These are phyloP conservation scores for Claviceps quebecensis DNA, from an alignment of 2,329 filamentous ascomycete genomes.

Conservation along the genomic window DNA sequence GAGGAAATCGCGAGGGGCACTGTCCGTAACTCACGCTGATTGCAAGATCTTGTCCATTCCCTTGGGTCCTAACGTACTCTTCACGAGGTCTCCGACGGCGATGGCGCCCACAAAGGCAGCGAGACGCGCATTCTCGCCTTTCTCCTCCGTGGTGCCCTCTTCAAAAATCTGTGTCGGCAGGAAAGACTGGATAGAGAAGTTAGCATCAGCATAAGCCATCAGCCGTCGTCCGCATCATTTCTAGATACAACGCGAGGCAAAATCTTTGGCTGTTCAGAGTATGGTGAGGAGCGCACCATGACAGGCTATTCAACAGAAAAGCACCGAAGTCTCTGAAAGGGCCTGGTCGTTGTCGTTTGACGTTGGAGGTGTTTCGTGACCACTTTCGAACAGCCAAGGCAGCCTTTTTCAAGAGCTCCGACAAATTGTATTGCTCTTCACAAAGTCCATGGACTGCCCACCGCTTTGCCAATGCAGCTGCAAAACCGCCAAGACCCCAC, in stretches of 20 bases:
- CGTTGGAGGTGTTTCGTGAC: constrained; percentile 2
- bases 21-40: constrained; percentile 56
- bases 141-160: constrained; percentile 92
- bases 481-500: constrained; percentile 6
- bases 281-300: not conserved
- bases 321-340: not conserved
- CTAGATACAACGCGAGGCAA: not conserved
- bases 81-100: constrained; percentile 91
- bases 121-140: constrained; percentile 96
- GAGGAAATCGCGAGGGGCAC: constrained; percentile 1
- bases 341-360: constrained; percentile 5
- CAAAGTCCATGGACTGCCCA: constrained; percentile 2
- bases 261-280: not conserved
- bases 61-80: constrained; percentile 93
- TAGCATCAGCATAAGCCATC: constrained; percentile 7
- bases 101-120: constrained; percentile 98
- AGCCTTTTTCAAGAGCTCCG: constrained; percentile 13
- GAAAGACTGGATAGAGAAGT: constrained; percentile 34
- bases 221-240: not conserved
- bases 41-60: constrained; percentile 99
- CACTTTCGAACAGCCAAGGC: constrained; percentile 11
- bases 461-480: not conserved
- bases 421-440: not conserved
- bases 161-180: constrained; percentile 97
- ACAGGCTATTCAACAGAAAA: constrained; percentile 1